Evolutionary conservation across 805 yeast genomes (phyloP).

Genomic region (Cyberlindnera veronae): DNA sequence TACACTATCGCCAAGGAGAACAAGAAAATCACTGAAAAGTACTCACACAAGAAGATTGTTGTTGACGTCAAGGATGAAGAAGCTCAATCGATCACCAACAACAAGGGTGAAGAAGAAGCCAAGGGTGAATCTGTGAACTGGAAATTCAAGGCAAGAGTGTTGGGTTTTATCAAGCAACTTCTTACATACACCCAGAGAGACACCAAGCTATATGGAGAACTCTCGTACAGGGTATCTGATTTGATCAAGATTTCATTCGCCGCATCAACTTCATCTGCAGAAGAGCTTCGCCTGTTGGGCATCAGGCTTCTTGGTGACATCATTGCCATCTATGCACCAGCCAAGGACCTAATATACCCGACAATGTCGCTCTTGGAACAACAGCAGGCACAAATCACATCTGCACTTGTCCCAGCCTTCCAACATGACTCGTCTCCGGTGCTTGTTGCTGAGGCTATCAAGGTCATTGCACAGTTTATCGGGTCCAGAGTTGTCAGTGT

Average conservation of each 20-base stretch:
- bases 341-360: conserved; percentile 70
- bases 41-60: conserved; percentile 29
- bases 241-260: conserved; percentile 74
- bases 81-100: conserved; percentile 40
- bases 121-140: conserved; percentile 53
- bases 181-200: conserved; percentile 39
- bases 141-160: conserved; percentile 47
- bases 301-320: conserved; percentile 61
- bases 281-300: conserved; percentile 60
- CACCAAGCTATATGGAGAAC: conserved; percentile 34
- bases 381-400: conserved; percentile 90
- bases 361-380: conserved; percentile 75
- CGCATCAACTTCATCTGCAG: conserved; percentile 71
- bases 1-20: conserved; percentile 40
- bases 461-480: conserved; percentile 72
- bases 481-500: conserved; percentile 54
- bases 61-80: conserved; percentile 45
- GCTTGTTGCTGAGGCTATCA: conserved; percentile 73
- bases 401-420: conserved; percentile 88
- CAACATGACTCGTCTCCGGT: conserved; percentile 65
- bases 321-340: conserved; percentile 54
- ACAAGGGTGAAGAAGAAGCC: conserved; percentile 17
- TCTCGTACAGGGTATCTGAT: conserved; percentile 52
- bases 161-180: conserved; percentile 43
- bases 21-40: conserved; percentile 37